Evolutionary conservation across 495 filamentous ascomycete species (phyloP), one percentile per base, ranked within the genome.

Genomic region (Xylaria acuta): DNA sequence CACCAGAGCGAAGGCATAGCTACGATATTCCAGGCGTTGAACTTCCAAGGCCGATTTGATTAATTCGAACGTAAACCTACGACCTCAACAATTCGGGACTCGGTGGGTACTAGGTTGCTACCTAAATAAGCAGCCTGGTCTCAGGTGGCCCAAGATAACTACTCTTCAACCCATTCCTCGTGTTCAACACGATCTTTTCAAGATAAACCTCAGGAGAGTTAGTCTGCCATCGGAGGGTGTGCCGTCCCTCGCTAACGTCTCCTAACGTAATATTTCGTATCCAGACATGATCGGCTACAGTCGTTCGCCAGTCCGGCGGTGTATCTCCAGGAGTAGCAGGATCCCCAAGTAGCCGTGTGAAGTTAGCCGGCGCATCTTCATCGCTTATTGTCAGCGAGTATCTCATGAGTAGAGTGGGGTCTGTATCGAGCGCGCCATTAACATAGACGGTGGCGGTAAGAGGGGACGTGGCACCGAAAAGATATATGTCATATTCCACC

Each of bases 141-240:
- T 88, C 87, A 9, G 88, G 87, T 47, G 89, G 89, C 20, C 89
- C 90, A 47, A 91, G 77, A 80, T 92, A 91, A 69, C 84, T 87
- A 51, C 77, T 73, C 69, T 80, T 82, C 51, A 90, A 83, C n/a
- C 85, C 87, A 5, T 86, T 87, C 25, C 69, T 34, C 22, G 89
- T 75, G 80, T 91, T 83, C 38, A 91, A 40, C 47, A 90, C 83
- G 58, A 90, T 80, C 76, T 89, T 91, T 80, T 91, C 85, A 18
- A 92, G 75, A n/a, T 89, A 83, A 3, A 90, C 79, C 64, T 86
- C 87, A 2, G 87, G 82, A 73, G 88, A 85, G 54, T 88, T 79
- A 2, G 82, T 76, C 82, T 86, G 86, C 53, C 90, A 74, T 66
- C 84, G 86, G 58, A 90, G 66, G 18, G 80, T 85, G 74, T 88